Conservation (phyloP, 1,284 basidiomycete species). For the Moesziomyces parantarcticus region DNA sequence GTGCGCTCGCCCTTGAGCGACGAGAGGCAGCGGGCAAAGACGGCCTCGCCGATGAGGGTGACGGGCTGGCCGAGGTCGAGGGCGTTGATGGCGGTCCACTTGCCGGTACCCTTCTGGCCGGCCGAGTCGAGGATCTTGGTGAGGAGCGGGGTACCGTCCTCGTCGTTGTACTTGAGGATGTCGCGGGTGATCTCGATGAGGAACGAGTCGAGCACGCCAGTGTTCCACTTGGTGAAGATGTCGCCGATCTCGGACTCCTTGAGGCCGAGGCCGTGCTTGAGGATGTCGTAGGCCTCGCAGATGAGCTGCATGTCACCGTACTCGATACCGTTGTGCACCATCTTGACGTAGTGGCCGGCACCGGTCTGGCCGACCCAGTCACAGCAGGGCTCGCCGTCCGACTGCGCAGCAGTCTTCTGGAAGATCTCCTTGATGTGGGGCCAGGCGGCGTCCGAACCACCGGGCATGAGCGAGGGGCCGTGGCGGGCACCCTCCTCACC, state of each 20-base stretch:
- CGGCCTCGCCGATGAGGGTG: slow-evolving; percentile 98
- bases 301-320: slow-evolving; percentile 99
- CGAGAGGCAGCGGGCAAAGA: slow-evolving; percentile 98
- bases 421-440: slow-evolving; percentile 97
- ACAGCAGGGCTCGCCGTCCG: slow-evolving; percentile 95
- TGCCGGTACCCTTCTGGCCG: slow-evolving; percentile 99
- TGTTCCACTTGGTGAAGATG: slow-evolving; percentile 81
- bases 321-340: slow-evolving; percentile 93
- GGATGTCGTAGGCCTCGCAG: slow-evolving; percentile 84
- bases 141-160: slow-evolving; percentile 89
- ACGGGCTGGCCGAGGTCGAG: slow-evolving; percentile 90
- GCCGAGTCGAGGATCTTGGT: slow-evolving; percentile 86
- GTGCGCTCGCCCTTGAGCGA: slow-evolving; percentile 96
- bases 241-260: slow-evolving; percentile 64
- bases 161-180: slow-evolving; percentile 77
- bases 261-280: slow-evolving; percentile 93
- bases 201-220: slow-evolving; percentile 98
- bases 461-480: slow-evolving; percentile 99
- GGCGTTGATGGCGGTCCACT: slow-evolving; percentile 99
- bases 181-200: slow-evolving; percentile 83
- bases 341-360: slow-evolving; percentile 94
- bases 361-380: slow-evolving; percentile 99
- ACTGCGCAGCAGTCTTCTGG: slow-evolving; percentile 96
- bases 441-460: slow-evolving; percentile 94
- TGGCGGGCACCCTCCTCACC: slow-evolving; percentile 98